Base-by-base conservation (phyloP, 768 basidiomycete species). In the Macrolepiota dolichaula region DNA sequence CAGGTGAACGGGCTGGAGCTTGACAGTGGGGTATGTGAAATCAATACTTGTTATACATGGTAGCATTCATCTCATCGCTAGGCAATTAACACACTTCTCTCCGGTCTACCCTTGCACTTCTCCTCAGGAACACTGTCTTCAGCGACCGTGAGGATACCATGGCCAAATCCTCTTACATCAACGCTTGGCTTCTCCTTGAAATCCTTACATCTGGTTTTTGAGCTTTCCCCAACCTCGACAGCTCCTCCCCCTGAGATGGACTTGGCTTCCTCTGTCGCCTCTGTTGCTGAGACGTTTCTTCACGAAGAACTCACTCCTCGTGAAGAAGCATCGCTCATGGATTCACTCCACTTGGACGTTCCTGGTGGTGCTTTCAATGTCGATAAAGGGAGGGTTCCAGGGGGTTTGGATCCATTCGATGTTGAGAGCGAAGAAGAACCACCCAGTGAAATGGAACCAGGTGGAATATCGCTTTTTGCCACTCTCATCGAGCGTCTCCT, bases 1-100 rank as follows among this genome's bases (percentile, higher is more conserved):
- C 91, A 94, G 73, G 83, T 98, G 38, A 88, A 88, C 64, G 87
- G 94, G 68, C 77, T 97, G 58, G 85, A 94, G 70, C 75, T 98
- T 53, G 85, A 94, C 71, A 80, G 81, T 53, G 78, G 86, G 72
- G 95, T 90, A 68, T 67, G 87, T 81, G 50, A 25, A 27, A 35
- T 32, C 10, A 22, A 44, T 57, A 32, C 57, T 44, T 57, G 54
- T 62, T 50, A 42, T 9, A 57, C 47, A 57, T 37, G 27, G 63
- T 57, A 44, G 38, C 51, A 17, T 49, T 60, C 63, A 35, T 57
- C 63, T 38, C 64, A 59, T 29, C 19, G 24, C 49, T 63, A 96
- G 94, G 87, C 89, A n/a, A 89, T 96, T 65, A 94, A 96, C 71
- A 70, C 76, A 19, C 75, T 89, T 49, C 70, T 96, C 29, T 70